Conservation (phyloP, 78 protist species). For the Fonticula alba region DNA sequence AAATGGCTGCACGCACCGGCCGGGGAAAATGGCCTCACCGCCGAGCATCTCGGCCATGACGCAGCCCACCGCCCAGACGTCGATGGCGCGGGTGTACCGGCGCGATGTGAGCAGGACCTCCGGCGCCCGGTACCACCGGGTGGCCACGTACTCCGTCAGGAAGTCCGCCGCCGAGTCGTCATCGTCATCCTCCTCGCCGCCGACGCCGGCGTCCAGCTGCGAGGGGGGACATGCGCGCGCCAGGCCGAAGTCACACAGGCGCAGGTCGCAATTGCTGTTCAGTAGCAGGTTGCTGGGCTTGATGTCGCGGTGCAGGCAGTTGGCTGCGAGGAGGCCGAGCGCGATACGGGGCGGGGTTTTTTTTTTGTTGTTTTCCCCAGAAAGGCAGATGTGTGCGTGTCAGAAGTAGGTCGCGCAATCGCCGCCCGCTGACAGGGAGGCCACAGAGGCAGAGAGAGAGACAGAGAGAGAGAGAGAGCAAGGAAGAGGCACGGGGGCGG, state of each 20-base stretch:
- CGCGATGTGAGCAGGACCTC: slow-evolving; percentile 62
- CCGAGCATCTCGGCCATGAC: slow-evolving; percentile 54
- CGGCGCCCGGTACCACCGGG: slow-evolving; percentile 89
- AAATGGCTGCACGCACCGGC: neutral
- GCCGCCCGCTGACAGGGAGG: no score
- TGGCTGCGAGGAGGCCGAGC: slow-evolving; percentile 65
- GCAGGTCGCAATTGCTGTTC: slow-evolving; percentile 77
- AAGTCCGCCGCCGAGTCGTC: no score
- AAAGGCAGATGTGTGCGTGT: no score
- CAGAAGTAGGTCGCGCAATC: no score
- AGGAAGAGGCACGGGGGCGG: no score
- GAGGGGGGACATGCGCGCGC: no score
- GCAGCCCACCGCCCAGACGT: slow-evolving; percentile 68
- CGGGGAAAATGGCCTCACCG: slow-evolving; percentile 37
- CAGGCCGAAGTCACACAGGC: slow-evolving; percentile 37
- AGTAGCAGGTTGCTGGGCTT: slow-evolving; percentile 88
- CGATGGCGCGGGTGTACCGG: slow-evolving; percentile 44
- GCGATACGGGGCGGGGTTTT: no score
- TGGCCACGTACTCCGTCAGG: slow-evolving; percentile 69
- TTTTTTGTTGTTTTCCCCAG: no score
- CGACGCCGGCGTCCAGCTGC: no score
- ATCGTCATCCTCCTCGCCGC: no score
- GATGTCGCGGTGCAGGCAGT: slow-evolving; percentile 62
- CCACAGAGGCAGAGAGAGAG: no score
- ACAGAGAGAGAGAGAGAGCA: no score